phyloP scores from a whole-genome alignment of 148 eudicot species.

The Chenopodium quinoa region DNA sequence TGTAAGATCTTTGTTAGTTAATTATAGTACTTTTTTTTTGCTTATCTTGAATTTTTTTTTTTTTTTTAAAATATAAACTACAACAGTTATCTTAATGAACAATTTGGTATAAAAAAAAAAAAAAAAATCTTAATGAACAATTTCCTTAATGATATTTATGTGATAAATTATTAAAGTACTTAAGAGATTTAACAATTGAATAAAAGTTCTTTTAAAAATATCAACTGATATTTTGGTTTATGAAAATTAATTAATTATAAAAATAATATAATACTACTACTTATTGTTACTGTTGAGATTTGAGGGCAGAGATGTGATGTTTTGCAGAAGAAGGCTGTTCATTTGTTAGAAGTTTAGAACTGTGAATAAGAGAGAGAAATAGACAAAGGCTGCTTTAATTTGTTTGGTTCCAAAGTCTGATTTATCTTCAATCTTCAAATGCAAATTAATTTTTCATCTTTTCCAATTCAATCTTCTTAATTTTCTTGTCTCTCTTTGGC shows the following conservation, averaged over 20 bases:
- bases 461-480: conserved; percentile 14
- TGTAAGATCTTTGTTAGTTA: neutral
- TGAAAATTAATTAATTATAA: neutral
- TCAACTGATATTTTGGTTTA: too few species aligned
- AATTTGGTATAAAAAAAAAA: too few species aligned
- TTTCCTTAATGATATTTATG: too few species aligned
- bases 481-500: conserved; percentile 5
- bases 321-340: conserved; percentile 32
- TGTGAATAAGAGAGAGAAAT: neutral
- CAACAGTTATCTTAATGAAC: neutral
- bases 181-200: neutral
- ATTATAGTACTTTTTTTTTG: neutral
- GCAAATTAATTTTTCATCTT: conserved; percentile 13
- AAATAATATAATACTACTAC: neutral
- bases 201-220: neutral
- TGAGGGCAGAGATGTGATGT: conserved; percentile 41
- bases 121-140: neutral
- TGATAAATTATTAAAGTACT: neutral
- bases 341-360: neutral
- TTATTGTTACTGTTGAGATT: conserved; percentile 38
- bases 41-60: too few species aligned
- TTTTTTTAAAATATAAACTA: too few species aligned
- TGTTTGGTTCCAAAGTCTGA: conserved; percentile 25
- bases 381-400: conserved; percentile 30
- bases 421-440: neutral